Conservation (phyloP, 257 asterid genomes). For the Linderniella brevidens region DNA sequence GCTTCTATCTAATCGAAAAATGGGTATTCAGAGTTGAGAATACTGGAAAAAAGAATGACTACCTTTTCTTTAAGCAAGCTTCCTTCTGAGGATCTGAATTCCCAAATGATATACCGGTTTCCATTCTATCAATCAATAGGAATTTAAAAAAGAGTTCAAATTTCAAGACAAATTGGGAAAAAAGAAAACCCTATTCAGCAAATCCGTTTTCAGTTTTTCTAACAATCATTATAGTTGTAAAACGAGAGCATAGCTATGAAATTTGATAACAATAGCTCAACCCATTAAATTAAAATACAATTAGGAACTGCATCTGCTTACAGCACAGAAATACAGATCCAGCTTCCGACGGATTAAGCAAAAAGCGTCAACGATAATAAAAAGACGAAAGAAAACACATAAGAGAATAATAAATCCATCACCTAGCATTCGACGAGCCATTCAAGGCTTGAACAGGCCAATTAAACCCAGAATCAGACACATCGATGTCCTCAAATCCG, state of each 20-base stretch:
- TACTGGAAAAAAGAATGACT: not conserved
- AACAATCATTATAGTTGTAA: too few relatives aligned
- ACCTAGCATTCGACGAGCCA: conserved; percentile 49
- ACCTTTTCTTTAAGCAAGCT: conserved; percentile 49
- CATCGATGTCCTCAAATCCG: conserved; percentile 53
- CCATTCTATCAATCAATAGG: conserved; percentile 20
- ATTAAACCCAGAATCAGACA: conserved; percentile 45
- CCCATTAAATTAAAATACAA: too few relatives aligned
- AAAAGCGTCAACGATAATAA: not conserved
- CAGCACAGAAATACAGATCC: too few relatives aligned
- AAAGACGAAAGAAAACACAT: not conserved
- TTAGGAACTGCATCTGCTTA: too few relatives aligned
- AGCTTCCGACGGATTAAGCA: not conserved
- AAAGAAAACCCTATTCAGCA: not conserved
- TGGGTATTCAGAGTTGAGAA: not conserved
- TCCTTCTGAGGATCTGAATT: conserved; percentile 41
- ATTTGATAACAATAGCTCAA: too few relatives aligned
- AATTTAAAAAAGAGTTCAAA: not conserved
- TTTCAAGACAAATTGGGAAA: not conserved
- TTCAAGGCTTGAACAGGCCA: conserved; percentile 58
- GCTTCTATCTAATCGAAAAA: not conserved
- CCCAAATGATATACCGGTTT: conserved; percentile 38
- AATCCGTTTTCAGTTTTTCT: not conserved
- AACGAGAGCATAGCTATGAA: too few relatives aligned
- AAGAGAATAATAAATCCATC: conserved; percentile 6